phyloP scores from a whole-genome alignment of 139 green algal species.

The Ulvella scutata region DNA sequence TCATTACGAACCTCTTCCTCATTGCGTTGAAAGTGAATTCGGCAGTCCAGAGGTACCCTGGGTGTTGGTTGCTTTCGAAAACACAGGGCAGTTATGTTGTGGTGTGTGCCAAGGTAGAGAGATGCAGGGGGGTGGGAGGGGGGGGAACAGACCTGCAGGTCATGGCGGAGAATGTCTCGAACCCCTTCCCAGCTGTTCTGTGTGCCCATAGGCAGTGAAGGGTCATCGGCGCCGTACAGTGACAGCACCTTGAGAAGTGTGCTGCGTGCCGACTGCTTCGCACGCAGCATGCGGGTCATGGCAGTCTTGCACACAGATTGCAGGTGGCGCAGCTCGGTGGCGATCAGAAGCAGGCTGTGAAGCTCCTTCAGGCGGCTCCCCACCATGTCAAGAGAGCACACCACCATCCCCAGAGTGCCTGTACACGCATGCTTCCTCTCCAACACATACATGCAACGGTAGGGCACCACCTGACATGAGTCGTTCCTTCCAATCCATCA shows the following conservation, averaged over 20 bases:
- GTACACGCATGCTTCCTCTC: neutral
- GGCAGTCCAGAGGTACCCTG: no score
- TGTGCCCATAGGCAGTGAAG: neutral
- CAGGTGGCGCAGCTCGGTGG: neutral
- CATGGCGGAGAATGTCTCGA: neutral
- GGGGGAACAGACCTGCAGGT: neutral
- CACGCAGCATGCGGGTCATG: neutral
- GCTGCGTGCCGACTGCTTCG: neutral
- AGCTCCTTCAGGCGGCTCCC: neutral
- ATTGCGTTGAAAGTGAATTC: neutral
- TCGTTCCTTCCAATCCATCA: no score
- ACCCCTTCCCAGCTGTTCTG: neutral
- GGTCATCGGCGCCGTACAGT: neutral
- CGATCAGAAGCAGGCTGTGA: neutral
- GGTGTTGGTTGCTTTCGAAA: no score
- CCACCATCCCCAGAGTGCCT: neutral
- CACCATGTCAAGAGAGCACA: neutral
- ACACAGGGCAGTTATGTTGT: no score
- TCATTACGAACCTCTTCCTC: neutral
- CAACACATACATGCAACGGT: no score
- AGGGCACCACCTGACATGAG: no score
- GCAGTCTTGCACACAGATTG: neutral
- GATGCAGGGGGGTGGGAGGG: neutral
- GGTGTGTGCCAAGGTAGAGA: no score
- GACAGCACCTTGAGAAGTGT: neutral